Conservation (phyloP, 495 filamentous ascomycete genomes). For the Filosporella fistucella region DNA sequence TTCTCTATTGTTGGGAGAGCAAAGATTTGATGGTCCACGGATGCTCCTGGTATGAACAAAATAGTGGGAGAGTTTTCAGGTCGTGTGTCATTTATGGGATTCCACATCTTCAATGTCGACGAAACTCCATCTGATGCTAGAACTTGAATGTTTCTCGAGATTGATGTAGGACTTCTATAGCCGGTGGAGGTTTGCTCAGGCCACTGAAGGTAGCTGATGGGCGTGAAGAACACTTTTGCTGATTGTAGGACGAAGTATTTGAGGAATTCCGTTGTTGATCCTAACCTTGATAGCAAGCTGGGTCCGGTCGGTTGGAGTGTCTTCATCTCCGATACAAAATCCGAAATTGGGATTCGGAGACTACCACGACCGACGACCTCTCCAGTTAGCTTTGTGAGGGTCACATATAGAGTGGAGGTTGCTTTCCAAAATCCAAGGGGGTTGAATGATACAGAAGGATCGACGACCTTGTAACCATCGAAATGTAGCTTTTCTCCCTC, state of each 20-base stretch:
- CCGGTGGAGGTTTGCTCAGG: constrained; percentile 37
- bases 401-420: constrained; percentile 60
- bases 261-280: constrained; percentile 45
- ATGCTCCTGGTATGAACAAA: constrained; percentile 58
- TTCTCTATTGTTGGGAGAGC: constrained; percentile 59
- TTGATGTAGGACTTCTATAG: constrained; percentile 42
- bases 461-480: constrained; percentile 58
- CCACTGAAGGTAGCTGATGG: constrained; percentile 49
- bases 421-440: constrained; percentile 52
- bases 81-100: constrained; percentile 30
- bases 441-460: constrained; percentile 52
- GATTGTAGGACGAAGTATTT: constrained; percentile 53
- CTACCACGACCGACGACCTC: constrained; percentile 52
- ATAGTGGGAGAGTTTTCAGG: constrained; percentile 38
- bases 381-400: constrained; percentile 33
- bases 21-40: constrained; percentile 60
- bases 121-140: constrained; percentile 47
- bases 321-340: constrained; percentile 54
- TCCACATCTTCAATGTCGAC: constrained; percentile 51
- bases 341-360: constrained; percentile 47
- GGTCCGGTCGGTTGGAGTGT: constrained; percentile 48
- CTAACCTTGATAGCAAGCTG: constrained; percentile 35
- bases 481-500: constrained; percentile 49
- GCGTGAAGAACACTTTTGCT: constrained; percentile 48
- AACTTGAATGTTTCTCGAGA: constrained; percentile 33